A percentile compares a stretch with the other conserved stretches of the same genome.
phyloP scores from a whole-genome alignment of 768 basidiomycete genomes.

The Tricholoma sp. region DNA sequence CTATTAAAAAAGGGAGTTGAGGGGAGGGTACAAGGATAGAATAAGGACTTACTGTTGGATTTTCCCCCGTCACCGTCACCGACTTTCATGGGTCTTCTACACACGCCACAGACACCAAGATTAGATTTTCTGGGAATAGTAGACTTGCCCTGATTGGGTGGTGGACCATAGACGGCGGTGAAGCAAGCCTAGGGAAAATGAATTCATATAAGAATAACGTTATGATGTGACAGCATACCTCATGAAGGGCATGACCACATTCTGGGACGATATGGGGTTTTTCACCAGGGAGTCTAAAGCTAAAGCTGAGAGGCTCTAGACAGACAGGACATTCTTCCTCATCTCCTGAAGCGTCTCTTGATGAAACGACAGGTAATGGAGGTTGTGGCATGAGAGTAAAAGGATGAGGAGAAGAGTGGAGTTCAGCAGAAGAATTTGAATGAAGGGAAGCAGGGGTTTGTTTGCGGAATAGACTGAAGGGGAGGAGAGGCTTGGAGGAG shows the following conservation, averaged over 20 bases:
- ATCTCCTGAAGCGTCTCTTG: constrained; percentile 53
- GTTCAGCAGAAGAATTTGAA: constrained; percentile 52
- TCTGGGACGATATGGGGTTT: constrained; percentile 97
- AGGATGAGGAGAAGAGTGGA: constrained; percentile 48
- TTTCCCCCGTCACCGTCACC: constrained; percentile 83
- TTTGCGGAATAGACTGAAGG: constrained; percentile 52
- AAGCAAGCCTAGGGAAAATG: constrained; percentile 74
- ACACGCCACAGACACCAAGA: constrained; percentile 95
- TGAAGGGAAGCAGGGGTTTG: constrained; percentile 38
- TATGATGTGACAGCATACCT: constrained; percentile 40
- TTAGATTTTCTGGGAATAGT: constrained; percentile 65
- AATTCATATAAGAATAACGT: constrained; percentile 4
- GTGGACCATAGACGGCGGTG: constrained; percentile 92
- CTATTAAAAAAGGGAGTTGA: constrained; percentile 34
- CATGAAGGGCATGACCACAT: constrained; percentile 97
- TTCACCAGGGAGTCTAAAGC: constrained; percentile 90
- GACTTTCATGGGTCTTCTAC: constrained; percentile 94
- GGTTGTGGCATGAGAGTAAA: constrained; percentile 59
- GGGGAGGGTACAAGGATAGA: constrained; percentile 4
- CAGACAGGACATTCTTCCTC: constrained; percentile 96
- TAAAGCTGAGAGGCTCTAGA: constrained; percentile 90
- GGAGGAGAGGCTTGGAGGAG: constrained; percentile 23
- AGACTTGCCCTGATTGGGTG: constrained; percentile 51
- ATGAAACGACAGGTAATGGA: constrained; percentile 71
- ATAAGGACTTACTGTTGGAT: constrained; percentile 70